Evolutionary conservation across 495 filamentous ascomycete species (phyloP), one percentile per base, ranked within the genome.

Genomic region (Rhizodiscina lignyota): DNA sequence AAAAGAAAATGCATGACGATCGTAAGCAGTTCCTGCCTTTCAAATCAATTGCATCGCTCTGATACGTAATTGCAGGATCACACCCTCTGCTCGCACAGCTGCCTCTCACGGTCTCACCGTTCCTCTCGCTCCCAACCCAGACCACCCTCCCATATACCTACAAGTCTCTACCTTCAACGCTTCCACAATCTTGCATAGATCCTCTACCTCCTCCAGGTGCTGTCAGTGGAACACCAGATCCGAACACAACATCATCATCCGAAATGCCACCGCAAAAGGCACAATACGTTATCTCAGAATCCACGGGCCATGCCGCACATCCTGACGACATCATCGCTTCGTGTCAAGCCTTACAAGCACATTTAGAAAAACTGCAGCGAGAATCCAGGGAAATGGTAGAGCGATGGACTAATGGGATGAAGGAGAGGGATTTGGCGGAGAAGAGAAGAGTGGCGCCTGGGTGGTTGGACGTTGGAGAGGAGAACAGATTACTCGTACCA

Each of bases 71-170:
- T 17, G 4, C 45, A 89, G 82, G 70, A 38, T 72, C 81, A 3
- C 85, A 94, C 58, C 80, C 79, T 16, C 72, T 93, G 41, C 79
- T 96, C 30, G 80, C 82, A 41, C 89, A 97, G 58, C 70, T 94
- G 35, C 82, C 86, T 35, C 67, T 96, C 34, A 87, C 83, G 40
- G 84, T 94, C 36, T 94, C 86, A 21, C 89, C 89, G 18, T 94
- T 93, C 64, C 74, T 94, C 55, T 79, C 74, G 40, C 82, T 96
- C 26, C 89, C 91, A 20, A 74, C 79, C 5, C 76, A 89, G 18
- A 77, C 85, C 31, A 94, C 89, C 2, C 72, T 97, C 1, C 89
- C 89, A 21, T 96, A 94, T 61, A 92, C 79, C 30, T 97, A 94
- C 70, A 85, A 83, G 50, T 64, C 74, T 3, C 75, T 97, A 42